phyloP scores from a whole-genome alignment of 139 green algal genomes.

The Chlamydomonas sp. region DNA sequence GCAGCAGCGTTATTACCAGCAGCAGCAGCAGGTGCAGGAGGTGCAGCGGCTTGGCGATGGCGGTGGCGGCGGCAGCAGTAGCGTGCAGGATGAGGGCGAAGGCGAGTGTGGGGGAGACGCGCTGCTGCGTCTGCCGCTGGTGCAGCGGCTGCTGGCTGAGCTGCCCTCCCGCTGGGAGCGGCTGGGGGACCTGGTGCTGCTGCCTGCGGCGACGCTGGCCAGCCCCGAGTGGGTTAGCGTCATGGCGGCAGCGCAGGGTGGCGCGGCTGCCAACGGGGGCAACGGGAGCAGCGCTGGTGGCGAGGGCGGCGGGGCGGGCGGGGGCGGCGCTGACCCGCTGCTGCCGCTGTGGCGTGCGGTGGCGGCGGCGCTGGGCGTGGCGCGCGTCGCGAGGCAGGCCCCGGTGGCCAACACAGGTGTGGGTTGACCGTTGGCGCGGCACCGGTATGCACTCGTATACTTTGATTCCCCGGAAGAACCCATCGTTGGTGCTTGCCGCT shows the following conservation, averaged over 20 bases:
- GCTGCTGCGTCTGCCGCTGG: neutral
- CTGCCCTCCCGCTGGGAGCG: constrained; percentile 68
- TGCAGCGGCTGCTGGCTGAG: constrained; percentile 48
- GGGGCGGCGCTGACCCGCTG: neutral
- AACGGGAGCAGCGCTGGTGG: neutral
- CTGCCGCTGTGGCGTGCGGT: constrained; percentile 42
- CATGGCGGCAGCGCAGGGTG: neutral
- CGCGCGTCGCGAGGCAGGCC: constrained; percentile 60
- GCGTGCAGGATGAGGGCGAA: too few species aligned
- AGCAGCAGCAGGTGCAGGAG: too few species aligned
- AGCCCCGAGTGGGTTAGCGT: constrained; percentile 27
- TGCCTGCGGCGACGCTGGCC: constrained; percentile 49
- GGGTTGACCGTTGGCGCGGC: neutral
- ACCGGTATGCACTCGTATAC: too few species aligned
- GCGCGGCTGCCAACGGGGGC: neutral
- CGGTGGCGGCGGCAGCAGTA: too few species aligned
- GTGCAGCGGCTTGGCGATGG: too few species aligned
- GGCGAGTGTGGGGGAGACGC: too few species aligned
- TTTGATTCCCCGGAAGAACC: too few species aligned
- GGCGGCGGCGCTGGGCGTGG: constrained; percentile 49
- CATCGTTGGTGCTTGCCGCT: too few species aligned
- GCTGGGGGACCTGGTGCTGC: constrained; percentile 71
- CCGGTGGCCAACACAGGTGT: constrained; percentile 58
- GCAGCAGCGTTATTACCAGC: too few species aligned
- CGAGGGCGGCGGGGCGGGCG: neutral